Conservation (phyloP, 2,329 filamentous ascomycete genomes). For the Trichoderma breve region DNA sequence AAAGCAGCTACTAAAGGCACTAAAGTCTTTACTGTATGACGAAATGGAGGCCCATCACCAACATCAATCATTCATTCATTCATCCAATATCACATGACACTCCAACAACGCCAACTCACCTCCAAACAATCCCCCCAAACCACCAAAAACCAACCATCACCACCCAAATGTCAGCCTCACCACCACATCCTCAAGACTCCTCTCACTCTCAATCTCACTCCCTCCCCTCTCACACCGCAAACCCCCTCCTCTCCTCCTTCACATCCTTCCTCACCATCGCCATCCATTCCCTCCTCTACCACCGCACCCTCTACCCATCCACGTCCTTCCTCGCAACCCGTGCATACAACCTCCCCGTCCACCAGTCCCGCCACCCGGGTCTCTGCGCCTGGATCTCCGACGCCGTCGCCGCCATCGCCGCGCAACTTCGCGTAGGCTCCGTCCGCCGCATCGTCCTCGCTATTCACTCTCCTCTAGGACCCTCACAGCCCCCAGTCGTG, state of each 20-base stretch:
- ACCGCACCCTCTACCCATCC: constrained; percentile 74
- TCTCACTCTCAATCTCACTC: background rate
- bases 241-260: constrained; percentile 64
- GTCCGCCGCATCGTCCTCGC: constrained; percentile 50
- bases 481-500: constrained; percentile 30
- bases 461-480: constrained; percentile 36
- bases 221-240: constrained; percentile 38
- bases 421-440: constrained; percentile 62
- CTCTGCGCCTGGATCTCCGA: constrained; percentile 85
- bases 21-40: background rate
- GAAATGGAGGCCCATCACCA: background rate
- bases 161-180: constrained; percentile 5
- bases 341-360: constrained; percentile 80
- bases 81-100: background rate
- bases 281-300: constrained; percentile 82
- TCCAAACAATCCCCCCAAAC: background rate
- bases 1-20: background rate
- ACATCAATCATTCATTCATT: no score
- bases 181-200: background rate
- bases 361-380: constrained; percentile 80
- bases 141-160: background rate
- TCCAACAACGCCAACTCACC: background rate
- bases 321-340: constrained; percentile 74
- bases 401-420: constrained; percentile 69
- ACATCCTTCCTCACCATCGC: constrained; percentile 77